Conservation (phyloP, 75 land plant genomes). For the Cupressus sempervirens region DNA sequence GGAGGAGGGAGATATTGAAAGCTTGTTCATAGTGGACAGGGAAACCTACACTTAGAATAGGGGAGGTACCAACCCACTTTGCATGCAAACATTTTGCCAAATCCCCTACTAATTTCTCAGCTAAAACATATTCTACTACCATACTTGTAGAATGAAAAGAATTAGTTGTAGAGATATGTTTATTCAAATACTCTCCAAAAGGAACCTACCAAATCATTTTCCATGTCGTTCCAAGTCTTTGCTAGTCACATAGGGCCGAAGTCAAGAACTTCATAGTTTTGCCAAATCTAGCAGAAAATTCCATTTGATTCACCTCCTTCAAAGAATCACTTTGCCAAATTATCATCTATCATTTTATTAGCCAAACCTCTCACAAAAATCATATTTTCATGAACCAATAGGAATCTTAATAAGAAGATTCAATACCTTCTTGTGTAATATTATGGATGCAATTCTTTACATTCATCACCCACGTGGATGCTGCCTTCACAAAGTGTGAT, state of each 20-base stretch:
- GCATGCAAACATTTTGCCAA: too few relatives aligned
- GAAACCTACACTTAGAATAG: too few relatives aligned
- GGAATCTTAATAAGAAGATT: slow-evolving; percentile 50
- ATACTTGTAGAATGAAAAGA: too few relatives aligned
- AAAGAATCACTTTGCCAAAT: slow-evolving; percentile 30
- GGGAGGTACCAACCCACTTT: too few relatives aligned
- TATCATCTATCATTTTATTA: slow-evolving; percentile 65
- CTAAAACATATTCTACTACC: slow-evolving; percentile 6
- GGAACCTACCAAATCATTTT: not conserved
- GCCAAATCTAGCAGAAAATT: slow-evolving; percentile 50
- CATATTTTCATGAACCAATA: slow-evolving; percentile 70
- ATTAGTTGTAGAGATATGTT: not conserved
- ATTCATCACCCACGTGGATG: too few relatives aligned
- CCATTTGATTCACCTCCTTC: slow-evolving; percentile 52
- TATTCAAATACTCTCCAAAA: not conserved
- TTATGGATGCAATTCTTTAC: too few relatives aligned
- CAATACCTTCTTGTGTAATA: too few relatives aligned
- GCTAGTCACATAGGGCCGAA: not conserved
- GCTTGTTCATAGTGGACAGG: too few relatives aligned
- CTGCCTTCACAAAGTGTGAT: too few relatives aligned
- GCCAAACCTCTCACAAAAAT: slow-evolving; percentile 55
- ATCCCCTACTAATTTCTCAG: slow-evolving; percentile 84
- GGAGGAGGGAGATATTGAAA: too few relatives aligned
- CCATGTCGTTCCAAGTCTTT: not conserved
- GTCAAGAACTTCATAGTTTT: slow-evolving; percentile 31